Base-by-base conservation (phyloP, 202 grass and related monocot genomes). In the Zizania palustris region DNA sequence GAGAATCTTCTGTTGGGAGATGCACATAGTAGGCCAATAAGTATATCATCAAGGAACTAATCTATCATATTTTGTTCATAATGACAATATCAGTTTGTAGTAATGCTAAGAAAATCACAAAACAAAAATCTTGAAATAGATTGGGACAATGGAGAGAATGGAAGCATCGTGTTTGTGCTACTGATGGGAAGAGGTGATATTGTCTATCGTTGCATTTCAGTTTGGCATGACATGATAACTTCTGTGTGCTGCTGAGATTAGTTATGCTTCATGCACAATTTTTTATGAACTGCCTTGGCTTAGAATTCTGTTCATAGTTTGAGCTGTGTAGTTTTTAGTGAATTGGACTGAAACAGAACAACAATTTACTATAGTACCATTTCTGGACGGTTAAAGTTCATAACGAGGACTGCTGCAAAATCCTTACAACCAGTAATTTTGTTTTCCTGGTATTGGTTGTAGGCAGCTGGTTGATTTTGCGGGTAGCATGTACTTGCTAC, bases 231-330 rank as follows among this genome's bases (percentile, higher is more conserved):
- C 46, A 21, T 14, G 7, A 3, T 9, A 43, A 2, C 8, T 78
- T 12, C 64, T 21, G 12, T 5, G 40, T 42, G 5, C 51, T 45
- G 7, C 48, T 74, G 42, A 67, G 58, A 49, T 80, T 48, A 3
- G 50, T 42, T 66, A 13, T 85, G 21, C 71, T 67, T 46, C 13
- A 57, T 35, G 7, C 46, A 28, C 5, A 7, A 12, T 70, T 48
- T 75, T 14, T 60, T 62, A 8, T 67, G 11, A 46, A 5, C 33
- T 54, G 12, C 44, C 15, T 45, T 45, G 65, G 16, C 61, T 28
- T 70, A 85, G 36, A 56, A 5, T 82, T 71, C 6, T 48, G 7
- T 46, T 77, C 8, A 65, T 51, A 62, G 42, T 49, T 80, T 15
- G 1, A 66, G 45, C n/a, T 66, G 2, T 49, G 14, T 76, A n/a